phyloP scores from a whole-genome alignment of 2,329 filamentous ascomycete genomes.

The Verticillium longisporum region DNA sequence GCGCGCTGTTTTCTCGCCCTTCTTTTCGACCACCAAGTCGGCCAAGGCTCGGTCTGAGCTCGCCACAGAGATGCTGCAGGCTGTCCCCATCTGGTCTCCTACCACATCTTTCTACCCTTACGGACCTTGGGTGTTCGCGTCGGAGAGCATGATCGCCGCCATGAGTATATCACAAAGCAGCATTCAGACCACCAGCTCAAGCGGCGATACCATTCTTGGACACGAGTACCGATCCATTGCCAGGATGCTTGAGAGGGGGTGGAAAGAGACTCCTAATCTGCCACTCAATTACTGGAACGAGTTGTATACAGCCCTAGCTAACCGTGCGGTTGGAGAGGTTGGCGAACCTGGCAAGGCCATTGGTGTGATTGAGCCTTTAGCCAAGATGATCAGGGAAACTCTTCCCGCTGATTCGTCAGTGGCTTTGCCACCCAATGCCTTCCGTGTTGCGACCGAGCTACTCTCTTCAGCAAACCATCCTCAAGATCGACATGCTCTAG shows the following conservation, averaged over 20 bases:
- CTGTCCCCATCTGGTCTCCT: slow-evolving; percentile 26
- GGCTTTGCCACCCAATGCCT: slow-evolving; percentile 15
- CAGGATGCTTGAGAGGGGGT: slow-evolving; percentile 58
- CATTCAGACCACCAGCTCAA: slow-evolving; percentile 29
- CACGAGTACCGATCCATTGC: slow-evolving; percentile 65
- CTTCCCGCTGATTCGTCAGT: slow-evolving; percentile 14
- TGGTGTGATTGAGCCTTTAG: slow-evolving; percentile 64
- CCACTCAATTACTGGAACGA: slow-evolving; percentile 40
- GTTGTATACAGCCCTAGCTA: slow-evolving; percentile 50
- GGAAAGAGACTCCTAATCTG: slow-evolving; percentile 41
- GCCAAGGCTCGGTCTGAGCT: slow-evolving; percentile 36
- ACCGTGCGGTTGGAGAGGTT: slow-evolving; percentile 52
- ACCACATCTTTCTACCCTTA: slow-evolving; percentile 36
- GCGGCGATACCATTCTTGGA: slow-evolving; percentile 42
- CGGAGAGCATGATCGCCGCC: slow-evolving; percentile 29
- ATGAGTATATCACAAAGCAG: slow-evolving; percentile 21
- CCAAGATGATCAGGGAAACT: slow-evolving; percentile 43
- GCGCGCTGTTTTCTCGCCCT: slow-evolving; percentile 47
- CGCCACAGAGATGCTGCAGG: slow-evolving; percentile 43
- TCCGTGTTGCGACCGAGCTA: slow-evolving; percentile 33
- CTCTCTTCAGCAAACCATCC: slow-evolving; percentile 45
- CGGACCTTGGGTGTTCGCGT: slow-evolving; percentile 44
- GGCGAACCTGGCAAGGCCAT: slow-evolving; percentile 62
- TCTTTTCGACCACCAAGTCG: slow-evolving; percentile 42
- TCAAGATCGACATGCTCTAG: slow-evolving; percentile 54